Evolutionary conservation across 345 rosid genomes (phyloP).

Genomic region (Carallia brachiata): DNA sequence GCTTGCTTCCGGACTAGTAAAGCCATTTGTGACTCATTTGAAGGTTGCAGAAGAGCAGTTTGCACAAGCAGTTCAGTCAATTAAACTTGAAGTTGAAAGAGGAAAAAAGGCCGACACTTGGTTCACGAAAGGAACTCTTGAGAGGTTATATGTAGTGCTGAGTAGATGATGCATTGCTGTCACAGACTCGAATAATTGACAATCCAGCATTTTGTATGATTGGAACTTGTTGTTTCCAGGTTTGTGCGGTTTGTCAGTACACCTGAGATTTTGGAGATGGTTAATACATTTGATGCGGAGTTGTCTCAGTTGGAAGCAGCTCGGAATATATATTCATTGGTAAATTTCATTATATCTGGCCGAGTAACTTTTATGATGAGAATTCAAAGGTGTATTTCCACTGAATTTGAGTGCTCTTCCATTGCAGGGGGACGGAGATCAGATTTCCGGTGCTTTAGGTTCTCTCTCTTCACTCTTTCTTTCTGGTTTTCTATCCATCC

Average conservation of each 20-base stretch:
- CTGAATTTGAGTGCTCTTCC: constrained; percentile 35
- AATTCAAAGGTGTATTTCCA: constrained; percentile 10
- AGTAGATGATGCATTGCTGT: constrained; percentile 14
- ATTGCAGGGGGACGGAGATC: constrained; percentile 66
- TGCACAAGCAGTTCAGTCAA: constrained; percentile 49
- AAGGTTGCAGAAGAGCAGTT: constrained; percentile 85
- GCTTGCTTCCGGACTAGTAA: constrained; percentile 84
- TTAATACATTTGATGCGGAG: constrained; percentile 72
- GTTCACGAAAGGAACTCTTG: constrained; percentile 96
- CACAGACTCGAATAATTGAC: constrained; percentile 2
- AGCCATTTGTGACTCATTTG: constrained; percentile 88
- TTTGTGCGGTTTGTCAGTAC: constrained; percentile 98
- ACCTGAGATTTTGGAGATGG: constrained; percentile 90
- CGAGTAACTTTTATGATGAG: constrained; percentile 15
- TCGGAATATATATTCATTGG: constrained; percentile 79
- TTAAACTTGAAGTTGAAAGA: constrained; percentile 70
- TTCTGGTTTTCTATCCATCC: background rate
- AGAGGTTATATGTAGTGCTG: constrained; percentile 55
- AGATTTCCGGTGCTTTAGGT: constrained; percentile 60
- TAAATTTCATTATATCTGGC: constrained; percentile 28
- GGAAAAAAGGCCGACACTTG: constrained; percentile 53
- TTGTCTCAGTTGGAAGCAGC: constrained; percentile 98
- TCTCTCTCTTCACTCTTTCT: constrained; percentile 15
- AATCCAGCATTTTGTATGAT: constrained; percentile 15
- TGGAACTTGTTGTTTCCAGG: constrained; percentile 44